Conservation (phyloP, 306 rosid species). For the Acacia melanoxylon region DNA sequence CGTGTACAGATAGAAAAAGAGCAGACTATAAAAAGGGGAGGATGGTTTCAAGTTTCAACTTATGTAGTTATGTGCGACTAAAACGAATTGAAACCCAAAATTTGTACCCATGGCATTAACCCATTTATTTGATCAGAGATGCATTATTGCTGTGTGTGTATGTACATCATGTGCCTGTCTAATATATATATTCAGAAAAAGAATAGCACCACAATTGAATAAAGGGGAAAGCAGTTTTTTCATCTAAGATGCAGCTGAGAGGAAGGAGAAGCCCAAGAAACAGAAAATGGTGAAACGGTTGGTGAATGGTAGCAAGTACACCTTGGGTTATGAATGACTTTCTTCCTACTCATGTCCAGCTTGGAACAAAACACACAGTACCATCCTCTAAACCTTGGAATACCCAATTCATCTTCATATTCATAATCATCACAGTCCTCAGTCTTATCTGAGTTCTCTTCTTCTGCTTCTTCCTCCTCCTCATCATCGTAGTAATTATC, state of each 20-base stretch:
- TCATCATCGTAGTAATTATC: conserved; percentile 38
- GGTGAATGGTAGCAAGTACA: conserved; percentile 67
- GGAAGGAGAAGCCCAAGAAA: conserved; percentile 49
- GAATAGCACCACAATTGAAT: background rate
- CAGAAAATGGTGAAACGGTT: conserved; percentile 45
- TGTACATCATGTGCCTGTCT: conserved; percentile 36
- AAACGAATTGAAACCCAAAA: conserved; percentile 45
- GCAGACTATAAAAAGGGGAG: conserved; percentile 4
- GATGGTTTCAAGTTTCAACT: background rate
- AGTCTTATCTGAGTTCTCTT: conserved; percentile 15
- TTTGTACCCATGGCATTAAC: background rate
- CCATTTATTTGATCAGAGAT: background rate
- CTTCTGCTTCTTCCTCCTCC: conserved; percentile 35
- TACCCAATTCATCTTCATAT: conserved; percentile 39
- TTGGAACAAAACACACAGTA: conserved; percentile 89
- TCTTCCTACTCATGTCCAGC: conserved; percentile 50
- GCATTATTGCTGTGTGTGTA: conserved; percentile 28
- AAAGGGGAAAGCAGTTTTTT: background rate
- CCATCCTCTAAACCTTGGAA: conserved; percentile 41
- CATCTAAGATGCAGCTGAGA: conserved; percentile 32
- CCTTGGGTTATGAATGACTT: conserved; percentile 62
- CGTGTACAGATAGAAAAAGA: background rate
- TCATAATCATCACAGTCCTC: conserved; percentile 32
- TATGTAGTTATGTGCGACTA: background rate
- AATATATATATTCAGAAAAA: conserved; percentile 10